Evolutionary conservation across 139 green algal species (phyloP).

Genomic region (Choricystis sp.): DNA sequence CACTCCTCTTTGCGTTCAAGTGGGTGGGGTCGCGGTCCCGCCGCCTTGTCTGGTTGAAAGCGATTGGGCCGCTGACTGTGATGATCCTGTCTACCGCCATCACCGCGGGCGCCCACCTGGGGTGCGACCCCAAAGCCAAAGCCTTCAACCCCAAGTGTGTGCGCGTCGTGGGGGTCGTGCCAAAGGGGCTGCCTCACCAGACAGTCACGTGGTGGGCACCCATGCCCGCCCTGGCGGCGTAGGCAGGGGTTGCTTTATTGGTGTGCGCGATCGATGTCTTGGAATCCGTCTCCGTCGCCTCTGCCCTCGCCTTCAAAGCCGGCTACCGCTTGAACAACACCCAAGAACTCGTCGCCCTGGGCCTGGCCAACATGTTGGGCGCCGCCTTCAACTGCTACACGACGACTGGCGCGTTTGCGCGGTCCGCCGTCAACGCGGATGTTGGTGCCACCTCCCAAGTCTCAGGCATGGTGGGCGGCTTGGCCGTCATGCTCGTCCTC

Average conservation of each 20-base stretch:
- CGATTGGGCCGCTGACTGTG: conserved; percentile 30
- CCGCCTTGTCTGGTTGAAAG: conserved; percentile 17
- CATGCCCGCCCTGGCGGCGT: conserved; percentile 14
- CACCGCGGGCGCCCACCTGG: conserved; percentile 24
- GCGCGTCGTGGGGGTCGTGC: too few species aligned
- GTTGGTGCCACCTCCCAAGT: conserved; percentile 35
- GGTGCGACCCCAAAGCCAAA: too few species aligned
- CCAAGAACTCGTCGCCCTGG: conserved; percentile 75
- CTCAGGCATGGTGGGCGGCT: conserved; percentile 27
- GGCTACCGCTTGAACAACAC: conserved; percentile 58
- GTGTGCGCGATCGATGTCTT: conserved; percentile 53
- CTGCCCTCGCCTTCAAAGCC: conserved; percentile 64
- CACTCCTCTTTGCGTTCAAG: conserved; percentile 18
- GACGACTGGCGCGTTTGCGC: conserved; percentile 68
- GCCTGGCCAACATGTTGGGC: conserved; percentile 69
- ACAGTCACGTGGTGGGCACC: conserved; percentile 29
- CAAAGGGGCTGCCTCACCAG: conserved; percentile 27
- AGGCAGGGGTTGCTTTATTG: conserved; percentile 24
- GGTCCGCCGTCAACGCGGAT: conserved; percentile 59
- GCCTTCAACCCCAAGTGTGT: too few species aligned
- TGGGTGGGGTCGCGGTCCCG: background rate
- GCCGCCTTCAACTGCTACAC: conserved; percentile 72
- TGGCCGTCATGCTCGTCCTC: conserved; percentile 53
- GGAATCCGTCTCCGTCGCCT: conserved; percentile 71
- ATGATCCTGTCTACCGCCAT: conserved; percentile 31